These are phyloP conservation scores for Corallochytrium limacisporum DNA, from an alignment of 78 protist genomes.

Conservation along the genomic window DNA sequence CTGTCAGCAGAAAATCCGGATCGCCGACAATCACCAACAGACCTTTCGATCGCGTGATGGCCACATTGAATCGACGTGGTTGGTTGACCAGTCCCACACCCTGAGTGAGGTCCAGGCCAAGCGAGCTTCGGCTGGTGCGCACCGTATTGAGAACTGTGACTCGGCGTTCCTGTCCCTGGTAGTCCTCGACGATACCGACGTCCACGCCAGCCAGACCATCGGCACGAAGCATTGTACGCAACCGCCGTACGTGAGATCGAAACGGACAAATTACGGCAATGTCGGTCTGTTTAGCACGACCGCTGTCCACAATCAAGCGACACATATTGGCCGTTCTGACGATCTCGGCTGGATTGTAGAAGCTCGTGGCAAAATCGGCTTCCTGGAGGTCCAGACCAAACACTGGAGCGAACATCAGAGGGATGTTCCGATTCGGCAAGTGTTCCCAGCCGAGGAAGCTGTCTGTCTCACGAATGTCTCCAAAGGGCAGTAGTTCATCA, in stretches of 20 bases:
- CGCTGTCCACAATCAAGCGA: background rate
- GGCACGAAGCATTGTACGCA: background rate
- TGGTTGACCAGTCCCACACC: background rate
- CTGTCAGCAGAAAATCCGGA: background rate
- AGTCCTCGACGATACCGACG: constrained; percentile 32
- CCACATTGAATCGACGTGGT: constrained; percentile 21
- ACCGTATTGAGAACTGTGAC: constrained; percentile 3
- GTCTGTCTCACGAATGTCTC: background rate
- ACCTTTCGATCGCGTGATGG: constrained; percentile 15
- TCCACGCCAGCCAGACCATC: background rate
- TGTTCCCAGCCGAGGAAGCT: background rate
- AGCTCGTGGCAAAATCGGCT: background rate
- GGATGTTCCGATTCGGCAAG: constrained; percentile 1
- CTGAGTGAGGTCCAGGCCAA: background rate
- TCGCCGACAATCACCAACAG: constrained; percentile 25
- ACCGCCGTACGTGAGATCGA: background rate
- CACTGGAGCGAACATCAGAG: constrained; percentile 4
- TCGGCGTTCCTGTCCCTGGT: constrained; percentile 24
- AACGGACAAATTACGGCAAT: background rate
- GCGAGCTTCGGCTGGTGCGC: background rate
- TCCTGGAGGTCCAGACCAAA: background rate
- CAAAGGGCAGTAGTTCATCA: background rate
- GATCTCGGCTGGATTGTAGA: background rate
- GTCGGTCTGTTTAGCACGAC: background rate
- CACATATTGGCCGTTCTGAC: background rate